phyloP scores from a whole-genome alignment of 2,329 filamentous ascomycete species.

The Claviceps purpurea region DNA sequence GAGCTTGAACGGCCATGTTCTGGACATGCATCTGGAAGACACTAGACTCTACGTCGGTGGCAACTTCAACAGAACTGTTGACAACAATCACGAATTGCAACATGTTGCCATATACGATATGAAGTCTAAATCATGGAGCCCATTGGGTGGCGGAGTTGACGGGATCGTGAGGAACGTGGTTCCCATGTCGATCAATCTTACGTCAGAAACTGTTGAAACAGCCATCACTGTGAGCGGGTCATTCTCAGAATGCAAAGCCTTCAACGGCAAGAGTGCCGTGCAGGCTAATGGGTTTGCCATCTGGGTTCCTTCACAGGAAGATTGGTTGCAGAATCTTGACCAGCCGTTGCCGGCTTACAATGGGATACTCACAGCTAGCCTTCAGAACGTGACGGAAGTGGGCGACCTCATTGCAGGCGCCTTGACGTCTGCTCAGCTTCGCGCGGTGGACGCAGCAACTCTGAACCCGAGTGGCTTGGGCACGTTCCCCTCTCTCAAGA shows the following conservation, averaged over 20 bases:
- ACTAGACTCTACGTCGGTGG: conserved; percentile 69
- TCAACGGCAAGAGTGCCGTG: conserved; percentile 47
- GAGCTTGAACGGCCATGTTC: conserved; percentile 71
- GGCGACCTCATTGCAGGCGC: conserved; percentile 71
- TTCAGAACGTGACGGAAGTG: conserved; percentile 49
- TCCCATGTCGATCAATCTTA: conserved; percentile 67
- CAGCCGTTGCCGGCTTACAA: conserved; percentile 50
- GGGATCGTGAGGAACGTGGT: conserved; percentile 65
- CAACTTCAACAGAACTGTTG: conserved; percentile 62
- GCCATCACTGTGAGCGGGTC: conserved; percentile 69
- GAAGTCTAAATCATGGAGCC: conserved; percentile 53
- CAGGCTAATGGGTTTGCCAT: conserved; percentile 66
- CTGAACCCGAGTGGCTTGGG: conserved; percentile 42
- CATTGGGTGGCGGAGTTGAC: conserved; percentile 77
- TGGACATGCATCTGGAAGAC: conserved; percentile 53
- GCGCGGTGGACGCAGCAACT: conserved; percentile 58
- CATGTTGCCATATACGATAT: conserved; percentile 68
- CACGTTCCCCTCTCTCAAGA: conserved; percentile 41
- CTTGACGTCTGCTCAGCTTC: conserved; percentile 60
- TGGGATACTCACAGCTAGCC: conserved; percentile 57
- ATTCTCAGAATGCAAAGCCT: conserved; percentile 61
- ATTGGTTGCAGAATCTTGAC: conserved; percentile 77
- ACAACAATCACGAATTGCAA: conserved; percentile 49
- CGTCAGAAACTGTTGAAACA: conserved; percentile 50
- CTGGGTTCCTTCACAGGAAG: conserved; percentile 74